Evolutionary conservation across 345 rosid species (phyloP), one percentile per base, ranked within the genome.

Genomic region (Aurinia saxatilis): DNA sequence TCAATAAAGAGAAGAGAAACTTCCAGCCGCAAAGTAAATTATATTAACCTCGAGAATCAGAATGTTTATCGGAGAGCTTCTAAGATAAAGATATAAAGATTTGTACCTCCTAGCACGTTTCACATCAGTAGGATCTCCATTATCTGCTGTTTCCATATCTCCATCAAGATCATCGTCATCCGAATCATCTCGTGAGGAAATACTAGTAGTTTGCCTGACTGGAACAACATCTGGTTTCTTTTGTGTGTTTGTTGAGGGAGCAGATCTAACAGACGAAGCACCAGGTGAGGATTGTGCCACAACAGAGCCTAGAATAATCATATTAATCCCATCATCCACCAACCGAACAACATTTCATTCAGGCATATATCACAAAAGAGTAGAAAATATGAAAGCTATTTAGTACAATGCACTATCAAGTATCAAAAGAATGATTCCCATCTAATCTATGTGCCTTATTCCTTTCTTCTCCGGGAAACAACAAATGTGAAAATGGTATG

Each of bases 81-180:
- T 10, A 37, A 29, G 23, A n/a, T 38, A 39, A 7, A 40, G 47
- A 33, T 25, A 23, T 27, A 34, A 50, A 52, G 37, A 51, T 44
- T 8, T 7, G 38, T 66, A 88, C 96, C 96, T 84, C 74, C 88
- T 82, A 58, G 76, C 84, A 66, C 95, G 93, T 74, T 78, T 88
- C 10, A 60, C 80, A 68, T 80, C 84, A 67, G 75, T 59, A 16
- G 84, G 95, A 79, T 73, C 86, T 56, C 40, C 68, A 67, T 79
- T 69, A 17, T 89, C 90, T 15, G 83, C 73, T 12, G 79, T 88
- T 76, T 77, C 96, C 1, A 74, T 85, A 50, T 90, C 97, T 63
- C 88, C 91, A 60, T 90, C 96, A 78, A 87, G 81, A 34, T 85
- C 99, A 47, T 93, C 96, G 51, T 81, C 87, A 64, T 88, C 93